These are phyloP conservation scores for Exobasidium cylindrosporum DNA, from an alignment of 1,284 basidiomycete species.

Conservation along the genomic window DNA sequence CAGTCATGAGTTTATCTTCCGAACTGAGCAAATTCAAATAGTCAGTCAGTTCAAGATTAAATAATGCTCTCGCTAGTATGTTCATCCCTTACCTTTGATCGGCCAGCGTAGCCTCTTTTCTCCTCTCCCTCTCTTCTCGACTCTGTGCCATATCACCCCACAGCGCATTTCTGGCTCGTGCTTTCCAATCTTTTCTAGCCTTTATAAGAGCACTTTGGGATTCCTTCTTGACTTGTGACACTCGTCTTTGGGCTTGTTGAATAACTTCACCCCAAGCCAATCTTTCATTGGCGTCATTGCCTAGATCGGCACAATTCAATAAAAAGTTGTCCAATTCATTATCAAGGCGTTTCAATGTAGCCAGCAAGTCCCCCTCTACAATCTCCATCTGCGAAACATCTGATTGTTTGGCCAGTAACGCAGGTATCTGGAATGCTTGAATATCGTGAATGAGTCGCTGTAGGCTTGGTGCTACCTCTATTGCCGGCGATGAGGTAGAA, in stretches of 20 bases:
- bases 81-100: neutral
- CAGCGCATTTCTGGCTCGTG: neutral
- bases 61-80: neutral
- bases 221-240: neutral
- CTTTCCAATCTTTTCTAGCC: neutral
- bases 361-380: neutral
- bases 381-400: neutral
- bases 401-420: neutral
- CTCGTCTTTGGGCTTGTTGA: neutral
- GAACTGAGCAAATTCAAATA: neutral
- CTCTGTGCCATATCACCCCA: conserved; percentile 11
- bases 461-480: neutral
- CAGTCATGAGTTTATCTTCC: conserved; percentile 43
- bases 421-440: neutral
- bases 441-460: conserved; percentile 1
- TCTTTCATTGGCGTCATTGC: neutral
- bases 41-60: neutral
- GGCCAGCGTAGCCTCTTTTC: neutral
- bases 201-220: neutral
- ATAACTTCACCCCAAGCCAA: neutral
- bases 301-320: neutral
- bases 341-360: neutral
- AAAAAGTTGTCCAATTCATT: neutral
- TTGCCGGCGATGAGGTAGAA: neutral
- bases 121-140: neutral